phyloP scores from a whole-genome alignment of 73 alveolate species.

The Tetrahymena malaccensis region DNA sequence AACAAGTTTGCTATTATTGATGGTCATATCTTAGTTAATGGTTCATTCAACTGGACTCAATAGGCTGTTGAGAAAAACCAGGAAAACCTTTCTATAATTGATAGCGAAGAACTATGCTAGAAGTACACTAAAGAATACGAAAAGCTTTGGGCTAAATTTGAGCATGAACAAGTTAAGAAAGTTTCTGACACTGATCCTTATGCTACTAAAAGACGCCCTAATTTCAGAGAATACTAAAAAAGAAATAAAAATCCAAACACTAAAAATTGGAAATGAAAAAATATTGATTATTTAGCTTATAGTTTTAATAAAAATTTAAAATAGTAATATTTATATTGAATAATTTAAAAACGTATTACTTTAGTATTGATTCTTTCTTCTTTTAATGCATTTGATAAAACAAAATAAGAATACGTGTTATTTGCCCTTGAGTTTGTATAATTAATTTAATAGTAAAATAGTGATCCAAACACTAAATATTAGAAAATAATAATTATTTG shows the following conservation, averaged over 20 bases:
- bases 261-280: background rate
- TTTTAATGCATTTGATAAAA: too few species aligned
- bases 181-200: background rate
- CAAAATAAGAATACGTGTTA: too few species aligned
- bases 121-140: slow-evolving; percentile 46
- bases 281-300: background rate
- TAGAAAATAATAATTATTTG: too few species aligned
- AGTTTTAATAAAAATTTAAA: background rate
- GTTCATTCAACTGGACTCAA: slow-evolving; percentile 83
- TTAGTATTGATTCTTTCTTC: background rate
- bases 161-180: background rate
- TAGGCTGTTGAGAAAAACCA: slow-evolving; percentile 53
- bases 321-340: background rate
- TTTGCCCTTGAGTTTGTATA: too few species aligned
- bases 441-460: too few species aligned
- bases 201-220: background rate
- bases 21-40: slow-evolving; percentile 79
- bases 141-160: slow-evolving; percentile 52
- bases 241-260: background rate
- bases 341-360: background rate
- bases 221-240: background rate
- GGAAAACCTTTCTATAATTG: slow-evolving; percentile 51
- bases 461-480: too few species aligned
- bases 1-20: slow-evolving; percentile 86
- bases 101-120: slow-evolving; percentile 15